phyloP scores from a whole-genome alignment of 352 stramenopile species.

The Pythium graminicola region DNA sequence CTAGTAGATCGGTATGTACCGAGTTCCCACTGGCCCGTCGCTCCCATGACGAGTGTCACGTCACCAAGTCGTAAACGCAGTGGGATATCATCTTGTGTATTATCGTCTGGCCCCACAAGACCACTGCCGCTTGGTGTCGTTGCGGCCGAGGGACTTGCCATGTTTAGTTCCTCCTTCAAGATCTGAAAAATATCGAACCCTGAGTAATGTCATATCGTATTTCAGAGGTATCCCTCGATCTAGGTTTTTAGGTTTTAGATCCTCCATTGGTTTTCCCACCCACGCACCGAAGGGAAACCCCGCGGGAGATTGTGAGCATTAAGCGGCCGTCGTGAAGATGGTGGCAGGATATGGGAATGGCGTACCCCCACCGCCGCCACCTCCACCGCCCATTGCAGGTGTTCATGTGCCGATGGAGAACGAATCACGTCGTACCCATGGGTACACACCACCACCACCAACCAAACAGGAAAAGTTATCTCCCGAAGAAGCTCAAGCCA shows the following conservation, averaged over 20 bases:
- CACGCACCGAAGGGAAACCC: neutral
- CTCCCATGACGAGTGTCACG: slow-evolving; percentile 38
- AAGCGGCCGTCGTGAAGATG: slow-evolving; percentile 2
- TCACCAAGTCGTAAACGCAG: slow-evolving; percentile 53
- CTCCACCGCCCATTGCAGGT: slow-evolving; percentile 23
- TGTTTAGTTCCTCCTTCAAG: neutral
- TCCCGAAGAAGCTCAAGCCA: slow-evolving; percentile 50
- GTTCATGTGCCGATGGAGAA: slow-evolving; percentile 14
- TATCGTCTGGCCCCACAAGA: neutral
- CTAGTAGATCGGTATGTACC: slow-evolving; percentile 25
- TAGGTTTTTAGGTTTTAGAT: slow-evolving; percentile 27
- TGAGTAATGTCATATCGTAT: slow-evolving; percentile 26
- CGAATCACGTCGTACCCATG: no score
- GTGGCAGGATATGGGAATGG: slow-evolving; percentile 17
- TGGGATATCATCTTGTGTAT: slow-evolving; percentile 35
- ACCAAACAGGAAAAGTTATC: slow-evolving; percentile 13
- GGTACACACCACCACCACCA: slow-evolving; percentile 5
- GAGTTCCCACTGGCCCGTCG: slow-evolving; percentile 51
- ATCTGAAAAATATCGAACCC: no score
- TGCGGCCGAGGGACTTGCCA: slow-evolving; percentile 24
- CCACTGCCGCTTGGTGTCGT: neutral
- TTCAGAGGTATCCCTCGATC: slow-evolving; percentile 1
- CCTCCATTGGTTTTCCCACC: slow-evolving; percentile 19
- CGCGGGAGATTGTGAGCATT: neutral
- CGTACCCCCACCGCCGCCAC: slow-evolving; percentile 18